phyloP scores from a whole-genome alignment of 345 rosid species.

The Populus alba region DNA sequence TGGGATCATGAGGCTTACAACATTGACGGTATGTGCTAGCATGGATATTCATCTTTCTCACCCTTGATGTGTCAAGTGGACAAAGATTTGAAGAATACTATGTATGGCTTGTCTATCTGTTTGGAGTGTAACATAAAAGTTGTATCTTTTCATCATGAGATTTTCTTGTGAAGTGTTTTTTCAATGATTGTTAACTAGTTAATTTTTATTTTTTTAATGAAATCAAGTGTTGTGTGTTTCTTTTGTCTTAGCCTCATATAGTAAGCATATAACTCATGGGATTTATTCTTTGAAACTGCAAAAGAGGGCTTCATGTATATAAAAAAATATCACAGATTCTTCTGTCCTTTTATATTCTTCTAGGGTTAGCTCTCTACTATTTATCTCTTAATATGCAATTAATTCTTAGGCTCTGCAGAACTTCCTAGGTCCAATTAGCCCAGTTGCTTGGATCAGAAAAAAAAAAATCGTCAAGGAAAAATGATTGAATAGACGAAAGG shows the following conservation, averaged over 20 bases:
- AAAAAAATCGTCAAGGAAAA: neutral
- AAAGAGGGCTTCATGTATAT: neutral
- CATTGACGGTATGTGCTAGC: neutral
- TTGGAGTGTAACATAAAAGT: neutral
- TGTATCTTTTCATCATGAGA: neutral
- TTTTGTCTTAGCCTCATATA: too few species aligned
- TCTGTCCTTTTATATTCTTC: too few species aligned
- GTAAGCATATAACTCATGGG: neutral
- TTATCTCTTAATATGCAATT: neutral
- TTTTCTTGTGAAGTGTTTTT: neutral
- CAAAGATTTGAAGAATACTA: conserved; percentile 13
- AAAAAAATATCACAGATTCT: too few species aligned
- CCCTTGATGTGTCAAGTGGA: neutral
- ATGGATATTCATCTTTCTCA: neutral
- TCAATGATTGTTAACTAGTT: neutral
- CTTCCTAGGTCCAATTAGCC: neutral
- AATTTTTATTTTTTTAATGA: too few species aligned
- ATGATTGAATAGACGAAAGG: neutral
- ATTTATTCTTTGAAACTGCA: neutral
- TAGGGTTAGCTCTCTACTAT: conserved; percentile 2
- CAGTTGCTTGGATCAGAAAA: neutral
- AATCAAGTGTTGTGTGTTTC: too few species aligned
- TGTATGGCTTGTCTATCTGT: neutral
- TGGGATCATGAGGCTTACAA: neutral
- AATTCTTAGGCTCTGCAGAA: neutral